phyloP scores from a whole-genome alignment of 202 grass and related monocot species.

The Schoenoplectus triqueter region DNA sequence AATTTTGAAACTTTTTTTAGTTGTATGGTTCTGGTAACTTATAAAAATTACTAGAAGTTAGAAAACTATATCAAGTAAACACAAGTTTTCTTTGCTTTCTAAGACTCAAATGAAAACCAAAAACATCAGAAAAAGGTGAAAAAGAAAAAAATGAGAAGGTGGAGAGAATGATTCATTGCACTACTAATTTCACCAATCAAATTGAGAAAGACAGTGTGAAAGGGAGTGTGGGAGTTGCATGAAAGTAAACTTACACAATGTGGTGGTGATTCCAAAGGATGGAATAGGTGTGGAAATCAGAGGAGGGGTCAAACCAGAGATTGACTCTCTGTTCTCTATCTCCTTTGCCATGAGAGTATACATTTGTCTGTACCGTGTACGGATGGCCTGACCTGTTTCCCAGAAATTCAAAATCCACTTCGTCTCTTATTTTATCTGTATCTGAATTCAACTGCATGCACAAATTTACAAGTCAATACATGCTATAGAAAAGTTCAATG shows the following conservation, averaged over 20 bases:
- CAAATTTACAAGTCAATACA: neutral
- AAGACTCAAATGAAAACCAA: neutral
- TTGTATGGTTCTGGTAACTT: neutral
- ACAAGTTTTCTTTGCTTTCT: neutral
- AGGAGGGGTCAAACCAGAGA: constrained; percentile 53
- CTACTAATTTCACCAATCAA: neutral
- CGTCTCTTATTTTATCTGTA: constrained; percentile 41
- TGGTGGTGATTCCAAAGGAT: constrained; percentile 54
- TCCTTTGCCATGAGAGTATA: constrained; percentile 50
- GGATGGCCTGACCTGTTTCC: constrained; percentile 53
- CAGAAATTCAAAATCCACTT: constrained; percentile 53
- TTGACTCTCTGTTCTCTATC: constrained; percentile 53
- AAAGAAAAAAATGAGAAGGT: neutral
- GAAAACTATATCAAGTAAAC: neutral
- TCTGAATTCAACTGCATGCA: constrained; percentile 47
- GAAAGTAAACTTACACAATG: constrained; percentile 45
- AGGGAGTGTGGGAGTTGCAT: neutral
- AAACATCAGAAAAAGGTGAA: neutral
- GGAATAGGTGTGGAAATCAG: constrained; percentile 50
- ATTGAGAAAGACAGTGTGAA: neutral
- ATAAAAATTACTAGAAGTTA: neutral
- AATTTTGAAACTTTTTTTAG: neutral
- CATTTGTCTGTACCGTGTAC: constrained; percentile 51
- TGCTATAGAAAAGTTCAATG: neutral
- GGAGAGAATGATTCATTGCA: neutral